Conservation (phyloP, 768 basidiomycete species). For the Lyophyllum atratum region DNA sequence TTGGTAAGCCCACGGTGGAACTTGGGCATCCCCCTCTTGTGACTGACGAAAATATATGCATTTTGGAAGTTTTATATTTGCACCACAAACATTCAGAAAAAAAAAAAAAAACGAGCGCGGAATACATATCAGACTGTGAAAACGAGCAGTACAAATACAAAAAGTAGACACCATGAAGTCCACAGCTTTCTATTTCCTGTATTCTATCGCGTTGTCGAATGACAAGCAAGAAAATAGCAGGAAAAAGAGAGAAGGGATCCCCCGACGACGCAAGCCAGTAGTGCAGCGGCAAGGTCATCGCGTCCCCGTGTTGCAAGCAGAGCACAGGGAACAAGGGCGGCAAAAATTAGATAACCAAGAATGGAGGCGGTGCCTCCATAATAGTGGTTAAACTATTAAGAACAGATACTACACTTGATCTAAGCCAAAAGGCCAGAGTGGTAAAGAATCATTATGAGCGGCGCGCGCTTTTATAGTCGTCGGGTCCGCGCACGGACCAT, state of each 20-base stretch:
- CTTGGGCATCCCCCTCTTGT: too few relatives aligned
- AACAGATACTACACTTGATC: slow-evolving; percentile 99
- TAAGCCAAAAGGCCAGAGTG: slow-evolving; percentile 96
- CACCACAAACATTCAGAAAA: too few relatives aligned
- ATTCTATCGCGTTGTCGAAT: neutral
- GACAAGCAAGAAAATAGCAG: neutral
- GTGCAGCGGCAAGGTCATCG: slow-evolving; percentile 35
- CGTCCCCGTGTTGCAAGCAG: slow-evolving; percentile 43
- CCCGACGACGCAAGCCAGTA: slow-evolving; percentile 40
- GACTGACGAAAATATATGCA: too few relatives aligned
- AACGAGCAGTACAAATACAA: too few relatives aligned
- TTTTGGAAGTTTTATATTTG: too few relatives aligned
- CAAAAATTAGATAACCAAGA: slow-evolving; percentile 17
- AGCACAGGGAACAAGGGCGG: slow-evolving; percentile 30
- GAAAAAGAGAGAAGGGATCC: slow-evolving; percentile 27
- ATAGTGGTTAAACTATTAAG: slow-evolving; percentile 76
- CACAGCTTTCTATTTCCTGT: neutral
- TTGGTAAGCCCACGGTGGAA: too few relatives aligned
- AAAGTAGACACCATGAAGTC: neutral
- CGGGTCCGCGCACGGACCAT: slow-evolving; percentile 1
- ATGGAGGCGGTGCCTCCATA: slow-evolving; percentile 13
- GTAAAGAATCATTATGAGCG: slow-evolving; percentile 44
- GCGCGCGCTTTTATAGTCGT: neutral
- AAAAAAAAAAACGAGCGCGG: too few relatives aligned
- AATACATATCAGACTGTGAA: too few relatives aligned